Evolutionary conservation across 2,329 filamentous ascomycete species (phyloP).

Genomic region (Dactylellina cionopaga): DNA sequence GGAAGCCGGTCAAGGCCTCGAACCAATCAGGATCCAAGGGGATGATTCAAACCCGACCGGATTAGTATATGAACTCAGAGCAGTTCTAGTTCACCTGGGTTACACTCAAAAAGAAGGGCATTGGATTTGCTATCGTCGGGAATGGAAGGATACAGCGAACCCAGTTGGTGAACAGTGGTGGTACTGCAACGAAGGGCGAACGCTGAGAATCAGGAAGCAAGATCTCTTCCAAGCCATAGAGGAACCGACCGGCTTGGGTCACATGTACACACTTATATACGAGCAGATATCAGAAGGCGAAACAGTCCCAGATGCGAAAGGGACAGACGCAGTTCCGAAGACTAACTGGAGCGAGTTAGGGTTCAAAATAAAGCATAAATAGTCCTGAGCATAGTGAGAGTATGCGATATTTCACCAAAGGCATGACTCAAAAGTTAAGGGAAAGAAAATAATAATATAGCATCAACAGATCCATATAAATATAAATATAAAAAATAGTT

Average conservation of each 20-base stretch:
- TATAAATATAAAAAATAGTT: neutral
- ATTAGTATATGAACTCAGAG: conserved; percentile 16
- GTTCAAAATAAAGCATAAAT: too few relatives aligned
- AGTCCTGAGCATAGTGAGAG: too few relatives aligned
- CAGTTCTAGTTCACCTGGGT: conserved; percentile 23
- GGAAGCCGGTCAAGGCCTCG: neutral
- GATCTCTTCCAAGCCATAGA: conserved; percentile 7
- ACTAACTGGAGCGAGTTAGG: neutral
- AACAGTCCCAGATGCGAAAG: neutral
- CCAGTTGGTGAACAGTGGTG: conserved; percentile 30
- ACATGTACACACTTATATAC: conserved; percentile 32
- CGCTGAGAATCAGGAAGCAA: conserved; percentile 14
- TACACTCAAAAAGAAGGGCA: neutral
- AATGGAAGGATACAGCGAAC: conserved; percentile 14
- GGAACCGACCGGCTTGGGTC: neutral
- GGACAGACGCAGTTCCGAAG: neutral
- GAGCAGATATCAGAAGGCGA: conserved; percentile 14
- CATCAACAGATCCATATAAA: too few relatives aligned
- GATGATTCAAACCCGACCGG: conserved; percentile 6
- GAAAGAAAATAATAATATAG: too few relatives aligned
- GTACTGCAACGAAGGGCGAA: conserved; percentile 24
- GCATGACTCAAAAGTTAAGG: too few relatives aligned
- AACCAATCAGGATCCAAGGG: neutral
- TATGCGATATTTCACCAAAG: too few relatives aligned
- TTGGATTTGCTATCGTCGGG: conserved; percentile 32